Base-by-base conservation (phyloP, 371 early-diverging fungal genomes). In the Cokeromyces recurvatus region DNA sequence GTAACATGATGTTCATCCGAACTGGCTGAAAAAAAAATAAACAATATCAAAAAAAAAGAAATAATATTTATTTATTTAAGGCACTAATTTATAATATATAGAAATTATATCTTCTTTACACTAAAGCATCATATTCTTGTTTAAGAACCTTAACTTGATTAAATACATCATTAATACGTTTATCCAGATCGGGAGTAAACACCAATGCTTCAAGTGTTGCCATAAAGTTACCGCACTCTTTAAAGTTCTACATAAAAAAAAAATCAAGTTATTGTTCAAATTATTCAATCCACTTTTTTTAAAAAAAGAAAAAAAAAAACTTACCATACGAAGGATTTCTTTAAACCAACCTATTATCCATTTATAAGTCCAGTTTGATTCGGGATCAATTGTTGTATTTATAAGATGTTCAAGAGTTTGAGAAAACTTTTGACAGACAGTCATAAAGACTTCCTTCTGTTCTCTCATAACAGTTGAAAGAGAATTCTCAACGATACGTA, bases 321-420 rank as follows among this genome's bases (percentile, higher is more conserved):
- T 51, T 66, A 75, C 76, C 58, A 59, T 48, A 52, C 93, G 84
- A 46, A 86, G 78, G 45, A 89, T 75, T 57, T 90, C 90, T 59
- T 82, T 79, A 71, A 86, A 90, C 77, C 87, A 85, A 17, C 94
- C 92, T 59, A 77, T 58, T 6, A 87, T 74, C 87, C 90, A 92
- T 53, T 85, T 75, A 60, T 79, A 84, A 29, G 71, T 72, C 42
- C 74, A 74, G 24, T 76, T 66, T 3, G 66, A 41, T 15, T 71
- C 69, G 8, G 70, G 74, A 51, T 76, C 72, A 8, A 11, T 29
- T 8, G 29, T 11, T 8, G 68, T 55, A 3, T 69, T 61, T 14
- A 51, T 40, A 21, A 84, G 44, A 0, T 65, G 61, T 46, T 73
- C 65, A 14, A 91, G 63, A 8, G 80, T 59, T 12, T 68, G 71